Evolutionary conservation across 1,284 basidiomycete species (phyloP).

Genomic region (Leccinum subrobustum): DNA sequence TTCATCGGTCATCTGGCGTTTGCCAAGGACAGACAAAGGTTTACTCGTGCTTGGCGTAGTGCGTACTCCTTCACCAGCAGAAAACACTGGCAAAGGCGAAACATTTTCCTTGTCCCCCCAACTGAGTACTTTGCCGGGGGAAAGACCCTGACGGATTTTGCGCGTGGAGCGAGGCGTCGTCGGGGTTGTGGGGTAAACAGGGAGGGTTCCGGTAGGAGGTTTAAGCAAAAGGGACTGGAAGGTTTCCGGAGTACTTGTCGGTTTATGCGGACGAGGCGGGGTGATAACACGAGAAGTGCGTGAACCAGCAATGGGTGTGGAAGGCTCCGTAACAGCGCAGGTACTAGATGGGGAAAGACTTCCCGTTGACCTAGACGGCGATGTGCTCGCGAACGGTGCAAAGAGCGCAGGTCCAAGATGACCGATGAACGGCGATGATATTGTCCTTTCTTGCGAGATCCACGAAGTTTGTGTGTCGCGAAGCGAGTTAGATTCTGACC

Average conservation of each 20-base stretch:
- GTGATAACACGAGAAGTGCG: slow-evolving; percentile 23
- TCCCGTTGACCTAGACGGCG: neutral
- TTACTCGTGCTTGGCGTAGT: slow-evolving; percentile 24
- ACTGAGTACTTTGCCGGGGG: slow-evolving; percentile 31
- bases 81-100: slow-evolving; percentile 35
- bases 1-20: slow-evolving; percentile 37
- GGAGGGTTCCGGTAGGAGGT: slow-evolving; percentile 28
- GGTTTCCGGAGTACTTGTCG: slow-evolving; percentile 30
- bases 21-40: slow-evolving; percentile 37
- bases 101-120: slow-evolving; percentile 47
- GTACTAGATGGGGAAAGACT: slow-evolving; percentile 9
- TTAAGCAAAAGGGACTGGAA: slow-evolving; percentile 35
- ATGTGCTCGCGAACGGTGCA: slow-evolving; percentile 2
- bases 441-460: neutral
- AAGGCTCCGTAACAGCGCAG: slow-evolving; percentile 16
- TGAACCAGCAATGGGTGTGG: slow-evolving; percentile 21
- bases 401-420: slow-evolving; percentile 32
- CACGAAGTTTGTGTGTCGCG: slow-evolving; percentile 5
- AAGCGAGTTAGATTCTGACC: slow-evolving; percentile 4
- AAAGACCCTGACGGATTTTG: slow-evolving; percentile 17
- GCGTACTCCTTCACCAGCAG: slow-evolving; percentile 38
- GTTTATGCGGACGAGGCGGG: slow-evolving; percentile 33
- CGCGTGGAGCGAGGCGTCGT: slow-evolving; percentile 24
- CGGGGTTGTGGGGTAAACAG: slow-evolving; percentile 27
- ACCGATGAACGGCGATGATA: slow-evolving; percentile 26